Percentiles rank a stretch among this genome's conserved stretches.
Conservation (phyloP, 345 rosid species). For the Lepidium sativum region DNA sequence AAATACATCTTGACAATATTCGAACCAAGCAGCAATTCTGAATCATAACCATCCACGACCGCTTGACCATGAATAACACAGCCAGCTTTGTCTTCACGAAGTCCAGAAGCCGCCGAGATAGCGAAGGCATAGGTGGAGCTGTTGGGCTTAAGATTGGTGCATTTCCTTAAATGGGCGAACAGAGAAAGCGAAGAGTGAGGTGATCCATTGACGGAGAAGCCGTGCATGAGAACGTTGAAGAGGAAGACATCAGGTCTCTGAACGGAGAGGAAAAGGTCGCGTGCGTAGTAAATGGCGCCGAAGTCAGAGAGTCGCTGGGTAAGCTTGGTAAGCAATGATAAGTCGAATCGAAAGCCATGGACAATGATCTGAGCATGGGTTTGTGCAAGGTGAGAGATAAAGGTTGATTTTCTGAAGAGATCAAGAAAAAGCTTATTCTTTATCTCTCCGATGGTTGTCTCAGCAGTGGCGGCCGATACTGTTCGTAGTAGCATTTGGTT, state of each 20-base stretch:
- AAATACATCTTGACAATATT: constrained; percentile 50
- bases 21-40: constrained; percentile 53
- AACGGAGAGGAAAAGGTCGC: constrained; percentile 43
- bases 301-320: constrained; percentile 55
- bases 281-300: constrained; percentile 42
- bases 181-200: constrained; percentile 44
- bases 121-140: constrained; percentile 49
- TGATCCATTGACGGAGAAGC: constrained; percentile 35
- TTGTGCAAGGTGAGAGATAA: constrained; percentile 50
- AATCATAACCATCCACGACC: constrained; percentile 44
- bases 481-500: constrained; percentile 22
- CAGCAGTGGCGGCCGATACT: constrained; percentile 10
- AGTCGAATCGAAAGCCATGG: constrained; percentile 40
- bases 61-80: constrained; percentile 44
- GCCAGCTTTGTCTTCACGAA: constrained; percentile 32
- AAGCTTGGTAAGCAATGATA: constrained; percentile 58
- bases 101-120: constrained; percentile 44
- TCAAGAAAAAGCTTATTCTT: constrained; percentile 31
- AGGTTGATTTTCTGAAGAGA: constrained; percentile 36
- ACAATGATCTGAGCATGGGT: constrained; percentile 57
- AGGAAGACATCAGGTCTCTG: constrained; percentile 62
- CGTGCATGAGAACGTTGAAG: constrained; percentile 62
- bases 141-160: constrained; percentile 41
- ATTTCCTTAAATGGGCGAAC: constrained; percentile 37
- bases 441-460: constrained; percentile 1